These are phyloP conservation scores for Xylaria sp. DNA, from an alignment of 2,329 filamentous ascomycete genomes.

Conservation along the genomic window DNA sequence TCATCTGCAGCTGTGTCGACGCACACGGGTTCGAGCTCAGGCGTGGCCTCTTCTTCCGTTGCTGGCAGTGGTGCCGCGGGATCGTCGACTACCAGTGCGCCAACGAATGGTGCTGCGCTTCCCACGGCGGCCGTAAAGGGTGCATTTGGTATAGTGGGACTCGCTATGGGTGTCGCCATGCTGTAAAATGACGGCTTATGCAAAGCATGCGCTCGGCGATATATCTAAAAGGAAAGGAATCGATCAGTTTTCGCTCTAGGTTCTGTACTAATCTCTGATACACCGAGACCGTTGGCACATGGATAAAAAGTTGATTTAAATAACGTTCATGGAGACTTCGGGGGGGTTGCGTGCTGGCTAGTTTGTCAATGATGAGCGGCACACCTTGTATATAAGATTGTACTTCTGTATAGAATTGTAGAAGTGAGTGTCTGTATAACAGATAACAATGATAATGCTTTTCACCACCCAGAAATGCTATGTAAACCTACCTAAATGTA, in stretches of 20 bases:
- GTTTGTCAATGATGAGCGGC: neutral
- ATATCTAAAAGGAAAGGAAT: neutral
- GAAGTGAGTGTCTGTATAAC: neutral
- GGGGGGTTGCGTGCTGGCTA: neutral
- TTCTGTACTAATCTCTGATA: neutral
- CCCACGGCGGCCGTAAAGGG: slow-evolving; percentile 41
- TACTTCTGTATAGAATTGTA: neutral
- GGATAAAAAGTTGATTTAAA: neutral
- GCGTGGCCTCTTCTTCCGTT: neutral
- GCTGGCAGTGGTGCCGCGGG: slow-evolving; percentile 8
- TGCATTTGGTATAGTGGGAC: slow-evolving; percentile 39
- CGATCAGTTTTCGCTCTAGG: neutral
- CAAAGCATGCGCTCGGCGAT: neutral
- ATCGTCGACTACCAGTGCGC: slow-evolving; percentile 32
- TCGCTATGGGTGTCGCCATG: slow-evolving; percentile 40
- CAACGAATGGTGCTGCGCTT: slow-evolving; percentile 37
- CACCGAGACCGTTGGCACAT: neutral
- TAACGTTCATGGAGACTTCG: neutral
- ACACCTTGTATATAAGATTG: neutral
- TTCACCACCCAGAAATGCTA: slow-evolving; percentile 17
- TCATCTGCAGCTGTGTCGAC: slow-evolving; percentile 16
- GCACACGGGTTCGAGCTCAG: slow-evolving; percentile 13
- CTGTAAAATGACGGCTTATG: slow-evolving; percentile 23
- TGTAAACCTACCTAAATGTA: neutral
- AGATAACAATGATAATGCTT: slow-evolving; percentile 4